Evolutionary conservation across 1,139 yeast genomes (phyloP).

Genomic region (Hyphopichia burtonii): DNA sequence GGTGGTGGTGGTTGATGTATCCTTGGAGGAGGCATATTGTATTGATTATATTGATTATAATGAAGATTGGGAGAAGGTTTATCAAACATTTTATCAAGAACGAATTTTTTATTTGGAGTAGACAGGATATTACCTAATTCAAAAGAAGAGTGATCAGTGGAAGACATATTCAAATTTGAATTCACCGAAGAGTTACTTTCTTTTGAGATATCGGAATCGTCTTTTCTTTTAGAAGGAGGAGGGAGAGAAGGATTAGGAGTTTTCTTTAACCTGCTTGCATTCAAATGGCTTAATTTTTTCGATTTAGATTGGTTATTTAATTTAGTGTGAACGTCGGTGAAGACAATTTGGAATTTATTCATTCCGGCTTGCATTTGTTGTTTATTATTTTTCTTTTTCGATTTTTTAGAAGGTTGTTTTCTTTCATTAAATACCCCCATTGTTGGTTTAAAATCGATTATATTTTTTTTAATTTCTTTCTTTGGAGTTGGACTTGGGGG

Average conservation of each 20-base stretch:
- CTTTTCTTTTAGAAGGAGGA: neutral
- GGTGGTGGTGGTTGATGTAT: conserved; percentile 19
- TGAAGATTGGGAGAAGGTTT: conserved; percentile 34
- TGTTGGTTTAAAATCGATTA: conserved; percentile 28
- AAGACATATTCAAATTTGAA: conserved; percentile 20
- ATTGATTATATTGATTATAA: conserved; percentile 11
- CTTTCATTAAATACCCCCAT: conserved; percentile 46
- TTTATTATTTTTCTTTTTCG: conserved; percentile 12
- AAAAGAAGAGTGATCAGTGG: conserved; percentile 34
- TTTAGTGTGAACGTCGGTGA: conserved; percentile 49
- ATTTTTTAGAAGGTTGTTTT: neutral
- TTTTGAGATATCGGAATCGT: neutral
- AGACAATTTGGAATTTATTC: conserved; percentile 53
- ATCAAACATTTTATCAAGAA: conserved; percentile 42
- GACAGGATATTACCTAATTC: conserved; percentile 38
- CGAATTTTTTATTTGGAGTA: conserved; percentile 44
- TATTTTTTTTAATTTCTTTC: conserved; percentile 18
- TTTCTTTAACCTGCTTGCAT: conserved; percentile 3
- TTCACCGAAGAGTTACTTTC: conserved; percentile 26
- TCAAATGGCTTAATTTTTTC: conserved; percentile 7
- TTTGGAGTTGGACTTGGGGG: conserved; percentile 45
- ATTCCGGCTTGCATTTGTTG: conserved; percentile 45
- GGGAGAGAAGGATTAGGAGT: too few species aligned
- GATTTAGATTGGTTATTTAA: conserved; percentile 36
- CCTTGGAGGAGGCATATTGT: conserved; percentile 25